A percentile compares a stretch with the other conserved stretches of the same genome.
Conservation (phyloP, 2,329 filamentous ascomycete species). For the Aureobasidium sp. region DNA sequence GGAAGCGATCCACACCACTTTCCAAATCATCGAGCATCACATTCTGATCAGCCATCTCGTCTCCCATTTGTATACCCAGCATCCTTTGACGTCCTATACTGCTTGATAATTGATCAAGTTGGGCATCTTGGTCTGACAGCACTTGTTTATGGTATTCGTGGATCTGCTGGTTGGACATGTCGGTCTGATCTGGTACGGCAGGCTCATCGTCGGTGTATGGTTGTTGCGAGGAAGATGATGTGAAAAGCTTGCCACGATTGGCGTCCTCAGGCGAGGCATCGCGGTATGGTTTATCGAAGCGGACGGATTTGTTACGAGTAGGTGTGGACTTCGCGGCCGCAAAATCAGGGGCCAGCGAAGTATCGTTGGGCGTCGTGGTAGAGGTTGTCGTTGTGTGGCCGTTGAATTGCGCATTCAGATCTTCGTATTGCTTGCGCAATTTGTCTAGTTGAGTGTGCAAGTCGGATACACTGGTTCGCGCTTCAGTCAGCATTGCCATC, state of each 20-base stretch:
- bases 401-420: constrained; percentile 73
- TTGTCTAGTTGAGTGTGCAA: constrained; percentile 46
- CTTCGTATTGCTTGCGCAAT: constrained; percentile 65
- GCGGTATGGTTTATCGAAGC: constrained; percentile 58
- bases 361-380: constrained; percentile 53
- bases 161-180: constrained; percentile 73
- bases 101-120: constrained; percentile 79
- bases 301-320: constrained; percentile 57
- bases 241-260: constrained; percentile 50
- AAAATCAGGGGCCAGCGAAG: constrained; percentile 54
- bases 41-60: constrained; percentile 88
- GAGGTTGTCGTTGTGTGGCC: constrained; percentile 45
- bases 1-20: constrained; percentile 70
- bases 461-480: constrained; percentile 30
- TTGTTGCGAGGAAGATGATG: constrained; percentile 26
- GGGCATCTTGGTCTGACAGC: constrained; percentile 82
- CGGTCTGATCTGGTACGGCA: constrained; percentile 41
- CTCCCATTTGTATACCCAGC: constrained; percentile 89
- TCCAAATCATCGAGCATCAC: constrained; percentile 86
- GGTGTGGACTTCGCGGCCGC: constrained; percentile 42
- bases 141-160: constrained; percentile 75
- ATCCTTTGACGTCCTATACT: constrained; percentile 85
- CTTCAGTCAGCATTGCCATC: background rate
- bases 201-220: constrained; percentile 52
- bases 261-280: constrained; percentile 31